These are phyloP conservation scores for Canavalia ensiformis DNA, from an alignment of 306 rosid genomes.

Conservation along the genomic window DNA sequence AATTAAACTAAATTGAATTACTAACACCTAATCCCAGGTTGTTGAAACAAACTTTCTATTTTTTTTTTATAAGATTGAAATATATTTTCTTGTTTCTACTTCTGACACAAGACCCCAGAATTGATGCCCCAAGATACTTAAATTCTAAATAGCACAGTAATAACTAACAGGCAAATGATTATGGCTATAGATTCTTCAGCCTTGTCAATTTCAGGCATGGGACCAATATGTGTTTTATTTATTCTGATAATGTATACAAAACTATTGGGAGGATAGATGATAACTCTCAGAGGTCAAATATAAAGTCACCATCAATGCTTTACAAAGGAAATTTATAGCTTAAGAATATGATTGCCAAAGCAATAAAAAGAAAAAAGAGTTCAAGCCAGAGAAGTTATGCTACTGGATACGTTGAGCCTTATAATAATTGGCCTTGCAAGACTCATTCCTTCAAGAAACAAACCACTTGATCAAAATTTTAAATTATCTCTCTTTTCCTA, in stretches of 20 bases:
- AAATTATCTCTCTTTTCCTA: background rate
- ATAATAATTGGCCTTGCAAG: slow-evolving; percentile 35
- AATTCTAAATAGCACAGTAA: background rate
- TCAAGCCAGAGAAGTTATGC: slow-evolving; percentile 12
- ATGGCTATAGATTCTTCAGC: slow-evolving; percentile 13
- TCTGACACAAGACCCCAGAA: background rate
- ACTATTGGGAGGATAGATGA: background rate
- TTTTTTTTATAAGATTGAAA: too few species aligned
- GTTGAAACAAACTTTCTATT: too few species aligned
- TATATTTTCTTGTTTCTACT: background rate
- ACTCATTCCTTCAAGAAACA: slow-evolving; percentile 19
- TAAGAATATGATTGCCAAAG: slow-evolving; percentile 12
- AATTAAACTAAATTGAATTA: too few species aligned
- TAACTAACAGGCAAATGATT: slow-evolving; percentile 30
- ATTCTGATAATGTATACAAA: background rate
- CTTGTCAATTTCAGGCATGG: slow-evolving; percentile 8
- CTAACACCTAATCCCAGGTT: too few species aligned
- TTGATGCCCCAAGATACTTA: background rate
- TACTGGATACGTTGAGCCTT: slow-evolving; percentile 1
- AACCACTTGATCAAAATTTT: slow-evolving; percentile 28
- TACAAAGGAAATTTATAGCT: background rate
- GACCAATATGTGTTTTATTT: background rate
- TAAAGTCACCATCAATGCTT: background rate
- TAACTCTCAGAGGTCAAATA: slow-evolving; percentile 18
- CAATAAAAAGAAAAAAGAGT: background rate